Conservation (phyloP, 352 stramenopile species). For the Phytophthora cactorum region DNA sequence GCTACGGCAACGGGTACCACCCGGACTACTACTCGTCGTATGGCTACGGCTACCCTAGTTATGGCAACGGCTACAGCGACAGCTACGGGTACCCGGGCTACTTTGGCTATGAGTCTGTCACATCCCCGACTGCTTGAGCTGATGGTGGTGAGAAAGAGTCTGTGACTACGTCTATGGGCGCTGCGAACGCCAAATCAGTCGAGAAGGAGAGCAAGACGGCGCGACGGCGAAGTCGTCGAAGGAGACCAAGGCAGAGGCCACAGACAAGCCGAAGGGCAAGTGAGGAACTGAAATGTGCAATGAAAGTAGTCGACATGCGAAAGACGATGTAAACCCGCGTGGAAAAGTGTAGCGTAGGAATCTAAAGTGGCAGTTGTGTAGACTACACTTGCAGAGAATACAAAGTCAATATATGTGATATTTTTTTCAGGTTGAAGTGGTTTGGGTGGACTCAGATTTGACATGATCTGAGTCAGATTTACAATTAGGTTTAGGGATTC, state of each 20-base stretch:
- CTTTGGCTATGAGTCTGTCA: slow-evolving; percentile 3
- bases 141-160: slow-evolving; percentile 2
- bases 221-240: not conserved
- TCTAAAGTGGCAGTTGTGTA: not conserved
- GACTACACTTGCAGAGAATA: too few relatives aligned
- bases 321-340: not conserved
- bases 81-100: slow-evolving; percentile 3
- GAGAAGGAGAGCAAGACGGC: not conserved
- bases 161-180: not conserved
- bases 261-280: slow-evolving; percentile 3
- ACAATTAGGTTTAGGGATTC: too few relatives aligned
- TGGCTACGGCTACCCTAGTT: not conserved
- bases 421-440: too few relatives aligned
- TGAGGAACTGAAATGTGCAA: not conserved
- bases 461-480: too few relatives aligned
- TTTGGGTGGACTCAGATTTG: too few relatives aligned
- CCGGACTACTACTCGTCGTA: not conserved
- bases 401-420: not conserved
- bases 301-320: not conserved
- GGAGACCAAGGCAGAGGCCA: not conserved
- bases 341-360: not conserved
- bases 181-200: not conserved
- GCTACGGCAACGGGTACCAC: not conserved
- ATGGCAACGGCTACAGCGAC: not conserved
- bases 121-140: not conserved